Conservation (phyloP, 2,329 filamentous ascomycete species). For the Epichloe festucae region DNA sequence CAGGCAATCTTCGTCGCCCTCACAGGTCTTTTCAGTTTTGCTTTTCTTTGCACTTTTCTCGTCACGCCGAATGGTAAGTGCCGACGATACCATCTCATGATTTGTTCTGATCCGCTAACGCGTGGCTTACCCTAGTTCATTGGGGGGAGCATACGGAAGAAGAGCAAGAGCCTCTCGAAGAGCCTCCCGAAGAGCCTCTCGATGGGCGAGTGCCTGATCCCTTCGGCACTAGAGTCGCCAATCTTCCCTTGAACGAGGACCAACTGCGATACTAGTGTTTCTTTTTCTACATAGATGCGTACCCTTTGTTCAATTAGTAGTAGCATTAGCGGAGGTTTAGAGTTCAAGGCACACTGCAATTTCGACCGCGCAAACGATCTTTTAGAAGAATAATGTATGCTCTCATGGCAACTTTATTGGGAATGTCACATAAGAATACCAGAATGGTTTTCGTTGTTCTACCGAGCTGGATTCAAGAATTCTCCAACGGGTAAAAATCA, state of each 20-base stretch:
- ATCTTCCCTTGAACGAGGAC: conserved; percentile 15
- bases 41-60: conserved; percentile 55
- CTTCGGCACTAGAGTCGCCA: conserved; percentile 6
- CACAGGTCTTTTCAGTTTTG: conserved; percentile 49
- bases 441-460: too few species aligned
- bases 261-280: conserved; percentile 13
- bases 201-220: conserved; percentile 6
- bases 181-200: conserved; percentile 7
- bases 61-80: conserved; percentile 62
- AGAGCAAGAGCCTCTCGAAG: conserved; percentile 13
- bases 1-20: conserved; percentile 77
- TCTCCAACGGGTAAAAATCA: too few species aligned
- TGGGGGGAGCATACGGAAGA: conserved; percentile 16
- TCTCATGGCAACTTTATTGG: too few species aligned
- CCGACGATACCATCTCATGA: background rate
- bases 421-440: too few species aligned
- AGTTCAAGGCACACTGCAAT: too few species aligned
- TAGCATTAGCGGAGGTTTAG: too few species aligned
- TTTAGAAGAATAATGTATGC: too few species aligned
- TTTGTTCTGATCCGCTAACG: background rate
- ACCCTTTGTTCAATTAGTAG: too few species aligned
- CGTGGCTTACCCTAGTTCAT: conserved; percentile 13
- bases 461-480: too few species aligned
- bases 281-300: background rate
- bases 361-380: too few species aligned